Conservation (phyloP, 768 basidiomycete species). For the Astraeus odoratus region DNA sequence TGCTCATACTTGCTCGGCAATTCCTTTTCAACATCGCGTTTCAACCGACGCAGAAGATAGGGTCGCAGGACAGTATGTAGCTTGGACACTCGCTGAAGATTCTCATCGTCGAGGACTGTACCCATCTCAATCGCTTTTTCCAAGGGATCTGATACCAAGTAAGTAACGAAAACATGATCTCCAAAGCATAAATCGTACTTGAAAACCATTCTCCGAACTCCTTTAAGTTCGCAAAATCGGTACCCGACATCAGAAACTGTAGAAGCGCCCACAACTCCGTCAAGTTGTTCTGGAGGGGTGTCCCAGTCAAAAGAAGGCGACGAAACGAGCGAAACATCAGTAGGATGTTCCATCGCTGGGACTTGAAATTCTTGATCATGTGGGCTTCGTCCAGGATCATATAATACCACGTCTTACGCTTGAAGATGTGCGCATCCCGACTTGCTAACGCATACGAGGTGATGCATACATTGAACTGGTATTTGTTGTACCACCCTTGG, state of each 20-base stretch:
- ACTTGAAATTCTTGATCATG: constrained; percentile 97
- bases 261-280: constrained; percentile 93
- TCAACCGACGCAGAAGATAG: constrained; percentile 91
- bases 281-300: constrained; percentile 93
- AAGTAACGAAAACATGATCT: constrained; percentile 1
- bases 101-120: constrained; percentile 70
- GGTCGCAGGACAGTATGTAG: constrained; percentile 95
- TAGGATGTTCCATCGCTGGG: constrained; percentile 88
- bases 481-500: constrained; percentile 85
- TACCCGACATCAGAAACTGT: constrained; percentile 88
- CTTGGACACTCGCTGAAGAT: constrained; percentile 74
- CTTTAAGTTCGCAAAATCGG: constrained; percentile 84
- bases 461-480: constrained; percentile 90
- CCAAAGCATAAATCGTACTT: constrained; percentile 43
- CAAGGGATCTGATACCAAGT: constrained; percentile 62
- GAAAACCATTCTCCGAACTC: constrained; percentile 97
- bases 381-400: constrained; percentile 96
- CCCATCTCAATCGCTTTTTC: constrained; percentile 92
- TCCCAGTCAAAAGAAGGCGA: constrained; percentile 88
- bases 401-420: constrained; percentile 91
- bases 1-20: constrained; percentile 93
- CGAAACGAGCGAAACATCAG: constrained; percentile 84
- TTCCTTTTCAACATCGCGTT: constrained; percentile 95
- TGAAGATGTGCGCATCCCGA: constrained; percentile 85
- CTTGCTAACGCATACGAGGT: constrained; percentile 93